phyloP scores from a whole-genome alignment of 163 green algal genomes.

The Volvox carteri region DNA sequence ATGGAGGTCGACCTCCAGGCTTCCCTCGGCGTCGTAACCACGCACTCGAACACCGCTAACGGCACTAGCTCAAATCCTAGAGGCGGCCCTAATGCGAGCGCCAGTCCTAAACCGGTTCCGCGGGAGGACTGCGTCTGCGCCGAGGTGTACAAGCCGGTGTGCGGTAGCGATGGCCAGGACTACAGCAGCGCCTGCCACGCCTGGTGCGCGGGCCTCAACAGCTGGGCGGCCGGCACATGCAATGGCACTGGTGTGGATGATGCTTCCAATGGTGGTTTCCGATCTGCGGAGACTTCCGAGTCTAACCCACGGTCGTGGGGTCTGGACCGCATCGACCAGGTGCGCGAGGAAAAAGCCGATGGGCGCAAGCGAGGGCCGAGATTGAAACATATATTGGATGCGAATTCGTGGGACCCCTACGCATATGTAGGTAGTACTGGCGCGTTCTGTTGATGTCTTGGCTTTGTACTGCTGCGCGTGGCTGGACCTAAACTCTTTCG shows the following conservation, averaged over 20 bases:
- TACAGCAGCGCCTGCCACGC: slow-evolving; percentile 31
- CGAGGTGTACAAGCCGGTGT: slow-evolving; percentile 13
- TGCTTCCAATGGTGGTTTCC: not conserved
- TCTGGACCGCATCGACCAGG: slow-evolving; percentile 81
- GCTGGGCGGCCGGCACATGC: not conserved
- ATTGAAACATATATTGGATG: too few relatives aligned
- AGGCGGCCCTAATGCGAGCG: too few relatives aligned
- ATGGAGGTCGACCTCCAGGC: slow-evolving; percentile 60
- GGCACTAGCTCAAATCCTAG: not conserved
- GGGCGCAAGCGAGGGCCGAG: not conserved
- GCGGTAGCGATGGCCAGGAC: slow-evolving; percentile 6
- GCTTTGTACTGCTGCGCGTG: slow-evolving; percentile 11
- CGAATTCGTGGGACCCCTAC: too few relatives aligned
- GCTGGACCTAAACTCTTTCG: too few relatives aligned
- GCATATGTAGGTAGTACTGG: too few relatives aligned
- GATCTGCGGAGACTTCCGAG: slow-evolving; percentile 5
- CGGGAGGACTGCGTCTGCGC: slow-evolving; percentile 22
- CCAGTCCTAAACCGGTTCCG: not conserved
- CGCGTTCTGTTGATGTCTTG: too few relatives aligned
- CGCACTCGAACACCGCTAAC: not conserved
- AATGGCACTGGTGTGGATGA: not conserved
- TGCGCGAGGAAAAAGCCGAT: not conserved
- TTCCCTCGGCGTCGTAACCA: slow-evolving; percentile 22
- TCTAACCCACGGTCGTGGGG: slow-evolving; percentile 56
- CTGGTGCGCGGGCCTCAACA: slow-evolving; percentile 30